phyloP scores from a whole-genome alignment of 352 stramenopile genomes.

The Thalassiosira livingstoniorum region DNA sequence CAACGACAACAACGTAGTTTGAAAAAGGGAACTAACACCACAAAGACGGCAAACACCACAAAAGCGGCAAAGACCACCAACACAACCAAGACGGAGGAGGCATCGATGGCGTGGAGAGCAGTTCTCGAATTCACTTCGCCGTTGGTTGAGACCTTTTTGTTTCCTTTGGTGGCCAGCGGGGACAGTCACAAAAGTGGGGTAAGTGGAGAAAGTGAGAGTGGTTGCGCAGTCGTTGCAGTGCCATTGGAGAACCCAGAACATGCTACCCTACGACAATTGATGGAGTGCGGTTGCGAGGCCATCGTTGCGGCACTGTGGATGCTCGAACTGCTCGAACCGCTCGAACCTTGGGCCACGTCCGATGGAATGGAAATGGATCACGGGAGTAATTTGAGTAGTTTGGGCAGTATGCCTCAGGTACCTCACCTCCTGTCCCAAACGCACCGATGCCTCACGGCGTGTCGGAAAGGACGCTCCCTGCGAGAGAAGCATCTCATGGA shows the following conservation, averaged over 20 bases:
- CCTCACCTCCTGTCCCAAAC: constrained; percentile 27
- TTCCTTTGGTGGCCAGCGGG: not conserved
- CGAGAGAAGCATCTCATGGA: constrained; percentile 4
- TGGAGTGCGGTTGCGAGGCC: constrained; percentile 39
- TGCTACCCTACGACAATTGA: constrained; percentile 15
- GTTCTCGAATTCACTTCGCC: constrained; percentile 50
- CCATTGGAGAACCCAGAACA: not conserved
- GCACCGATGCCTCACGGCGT: constrained; percentile 31
- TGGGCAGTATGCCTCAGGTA: too few relatives aligned
- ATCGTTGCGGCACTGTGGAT: constrained; percentile 53
- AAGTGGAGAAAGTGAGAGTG: too few relatives aligned
- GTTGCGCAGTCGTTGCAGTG: not conserved
- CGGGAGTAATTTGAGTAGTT: too few relatives aligned
- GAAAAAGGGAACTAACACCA: too few relatives aligned
- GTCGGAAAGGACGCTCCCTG: constrained; percentile 18
- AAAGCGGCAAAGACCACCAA: too few relatives aligned
- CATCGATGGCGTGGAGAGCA: constrained; percentile 19
- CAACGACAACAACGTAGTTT: too few relatives aligned
- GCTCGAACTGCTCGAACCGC: constrained; percentile 21
- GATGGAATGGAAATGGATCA: not conserved
- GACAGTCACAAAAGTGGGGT: not conserved
- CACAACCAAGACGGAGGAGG: too few relatives aligned
- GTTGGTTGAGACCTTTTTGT: constrained; percentile 36
- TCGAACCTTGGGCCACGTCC: not conserved
- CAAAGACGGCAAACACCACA: too few relatives aligned